Percentiles rank a stretch among this genome's conserved stretches.
Evolutionary conservation across 1,284 basidiomycete species (phyloP).

Genomic region (Puccinia horiana): DNA sequence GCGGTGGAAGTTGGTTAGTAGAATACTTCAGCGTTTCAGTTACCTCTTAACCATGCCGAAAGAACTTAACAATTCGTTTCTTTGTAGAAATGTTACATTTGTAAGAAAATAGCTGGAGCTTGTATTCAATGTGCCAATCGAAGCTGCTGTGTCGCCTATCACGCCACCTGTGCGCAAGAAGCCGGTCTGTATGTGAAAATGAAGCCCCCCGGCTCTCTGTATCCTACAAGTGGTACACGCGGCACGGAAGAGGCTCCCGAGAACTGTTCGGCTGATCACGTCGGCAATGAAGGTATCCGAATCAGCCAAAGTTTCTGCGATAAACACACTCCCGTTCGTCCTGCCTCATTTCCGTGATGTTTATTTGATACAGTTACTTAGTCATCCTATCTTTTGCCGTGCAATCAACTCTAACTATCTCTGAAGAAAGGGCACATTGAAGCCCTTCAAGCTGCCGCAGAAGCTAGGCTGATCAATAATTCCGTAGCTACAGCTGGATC

Average conservation of each 20-base stretch:
- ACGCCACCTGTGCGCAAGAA: slow-evolving; percentile 88
- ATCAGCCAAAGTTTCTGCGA: slow-evolving; percentile 77
- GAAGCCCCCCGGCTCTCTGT: slow-evolving; percentile 58
- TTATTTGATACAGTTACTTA: background rate
- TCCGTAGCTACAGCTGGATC: background rate
- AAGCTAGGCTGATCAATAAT: slow-evolving; percentile 53
- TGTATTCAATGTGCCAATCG: slow-evolving; percentile 95
- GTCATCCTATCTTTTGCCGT: background rate
- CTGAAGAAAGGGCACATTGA: slow-evolving; percentile 70
- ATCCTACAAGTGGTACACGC: slow-evolving; percentile 11
- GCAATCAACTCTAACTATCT: background rate
- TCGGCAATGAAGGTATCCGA: slow-evolving; percentile 8
- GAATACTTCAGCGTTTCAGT: background rate
- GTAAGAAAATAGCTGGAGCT: slow-evolving; percentile 77
- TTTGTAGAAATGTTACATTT: slow-evolving; percentile 78
- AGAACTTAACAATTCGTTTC: background rate
- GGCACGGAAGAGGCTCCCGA: slow-evolving; percentile 6
- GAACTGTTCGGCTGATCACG: slow-evolving; percentile 6
- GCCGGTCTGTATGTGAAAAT: slow-evolving; percentile 69
- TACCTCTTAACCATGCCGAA: background rate
- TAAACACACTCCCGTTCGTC: slow-evolving; percentile 78
- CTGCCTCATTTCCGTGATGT: background rate
- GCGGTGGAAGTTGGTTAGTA: slow-evolving; percentile 85
- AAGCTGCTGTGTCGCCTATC: slow-evolving; percentile 89
- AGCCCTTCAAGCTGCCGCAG: slow-evolving; percentile 65